Percentiles rank a stretch among this genome's conserved stretches.
These are phyloP conservation scores for Backusella psychrophila DNA, from an alignment of 192 early-diverging fungal genomes.

Conservation along the genomic window DNA sequence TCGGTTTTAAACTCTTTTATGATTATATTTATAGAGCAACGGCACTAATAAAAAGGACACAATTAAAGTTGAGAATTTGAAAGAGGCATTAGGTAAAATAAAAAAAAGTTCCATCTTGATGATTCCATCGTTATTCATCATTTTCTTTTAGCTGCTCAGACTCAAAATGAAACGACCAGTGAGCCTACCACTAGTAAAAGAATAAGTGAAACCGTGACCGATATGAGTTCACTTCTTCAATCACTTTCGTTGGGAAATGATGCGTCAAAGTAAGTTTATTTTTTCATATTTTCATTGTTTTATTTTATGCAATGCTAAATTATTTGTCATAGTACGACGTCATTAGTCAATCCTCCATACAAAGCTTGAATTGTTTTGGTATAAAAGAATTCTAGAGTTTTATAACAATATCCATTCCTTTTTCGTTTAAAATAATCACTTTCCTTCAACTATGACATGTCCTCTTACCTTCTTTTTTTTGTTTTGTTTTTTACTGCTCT, in stretches of 20 bases:
- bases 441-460: too few relatives aligned
- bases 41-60: constrained; percentile 15
- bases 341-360: constrained; percentile 24
- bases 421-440: background rate
- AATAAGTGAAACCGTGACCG: constrained; percentile 10
- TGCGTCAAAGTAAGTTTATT: background rate
- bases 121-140: background rate
- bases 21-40: constrained; percentile 6
- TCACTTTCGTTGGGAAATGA: constrained; percentile 2
- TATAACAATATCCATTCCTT: background rate
- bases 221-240: constrained; percentile 22
- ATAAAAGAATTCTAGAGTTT: background rate
- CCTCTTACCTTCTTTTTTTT: too few relatives aligned
- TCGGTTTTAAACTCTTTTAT: background rate
- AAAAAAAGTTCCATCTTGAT: background rate
- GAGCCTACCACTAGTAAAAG: background rate
- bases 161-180: background rate
- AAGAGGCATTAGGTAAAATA: constrained; percentile 28
- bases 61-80: constrained; percentile 35
- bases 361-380: background rate
- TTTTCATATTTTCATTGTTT: background rate
- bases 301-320: background rate
- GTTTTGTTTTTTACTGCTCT: background rate
- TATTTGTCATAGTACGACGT: background rate
- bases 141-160: background rate